Conservation (phyloP, 78 protist species). For the Planoprotostelium fungivorum region DNA sequence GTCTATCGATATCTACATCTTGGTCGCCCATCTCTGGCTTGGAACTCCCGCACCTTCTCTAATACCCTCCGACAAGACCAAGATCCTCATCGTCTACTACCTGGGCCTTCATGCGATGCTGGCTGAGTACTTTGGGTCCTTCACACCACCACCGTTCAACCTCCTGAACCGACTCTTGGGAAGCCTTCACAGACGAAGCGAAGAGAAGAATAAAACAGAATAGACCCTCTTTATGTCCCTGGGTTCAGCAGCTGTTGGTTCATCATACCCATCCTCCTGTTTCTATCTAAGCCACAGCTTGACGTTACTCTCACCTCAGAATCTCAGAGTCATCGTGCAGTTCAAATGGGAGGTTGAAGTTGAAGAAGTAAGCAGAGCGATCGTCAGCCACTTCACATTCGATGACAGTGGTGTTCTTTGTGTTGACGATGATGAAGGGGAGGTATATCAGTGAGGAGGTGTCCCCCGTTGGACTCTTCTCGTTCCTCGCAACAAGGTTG, state of each 20-base stretch:
- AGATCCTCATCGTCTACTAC: no score
- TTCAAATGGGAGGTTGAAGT: constrained; percentile 76
- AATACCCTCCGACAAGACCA: no score
- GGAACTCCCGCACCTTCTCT: no score
- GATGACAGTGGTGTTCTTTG: constrained; percentile 61
- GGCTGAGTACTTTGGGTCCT: background rate
- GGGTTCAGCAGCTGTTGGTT: no score
- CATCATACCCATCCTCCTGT: no score
- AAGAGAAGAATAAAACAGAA: background rate
- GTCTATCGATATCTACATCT: no score
- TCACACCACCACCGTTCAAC: no score
- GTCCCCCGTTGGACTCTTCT: background rate
- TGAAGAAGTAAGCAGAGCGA: constrained; percentile 63
- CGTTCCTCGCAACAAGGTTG: constrained; percentile 10
- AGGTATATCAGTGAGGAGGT: constrained; percentile 10
- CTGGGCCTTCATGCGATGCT: no score
- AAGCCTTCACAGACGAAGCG: background rate
- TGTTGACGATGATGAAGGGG: constrained; percentile 80
- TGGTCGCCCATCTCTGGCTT: no score
- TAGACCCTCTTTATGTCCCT: background rate
- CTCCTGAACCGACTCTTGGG: no score
- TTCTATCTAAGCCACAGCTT: no score
- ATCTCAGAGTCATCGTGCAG: constrained; percentile 76
- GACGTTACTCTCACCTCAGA: constrained; percentile 22
- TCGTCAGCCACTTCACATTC: constrained; percentile 83